Conservation (phyloP, 2,329 filamentous ascomycete genomes). For the Epichloe sibirici region DNA sequence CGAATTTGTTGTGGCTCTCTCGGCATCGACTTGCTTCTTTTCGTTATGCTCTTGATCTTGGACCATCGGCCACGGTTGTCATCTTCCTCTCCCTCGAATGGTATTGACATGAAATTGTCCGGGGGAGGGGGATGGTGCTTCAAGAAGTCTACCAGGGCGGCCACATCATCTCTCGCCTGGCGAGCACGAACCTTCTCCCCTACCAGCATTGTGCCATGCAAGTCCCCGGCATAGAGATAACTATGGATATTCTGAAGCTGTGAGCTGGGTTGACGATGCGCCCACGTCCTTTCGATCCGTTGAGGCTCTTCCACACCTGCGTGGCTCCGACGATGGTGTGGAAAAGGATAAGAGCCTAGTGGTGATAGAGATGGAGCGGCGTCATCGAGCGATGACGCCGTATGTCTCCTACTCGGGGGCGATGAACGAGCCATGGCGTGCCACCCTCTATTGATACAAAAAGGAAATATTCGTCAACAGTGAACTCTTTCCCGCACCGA, state of each 20-base stretch:
- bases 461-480: neutral
- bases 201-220: slow-evolving; percentile 2
- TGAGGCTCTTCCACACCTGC: neutral
- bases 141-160: slow-evolving; percentile 35
- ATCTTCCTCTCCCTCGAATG: slow-evolving; percentile 17
- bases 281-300: neutral
- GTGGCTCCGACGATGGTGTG: slow-evolving; percentile 4
- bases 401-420: neutral
- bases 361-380: slow-evolving; percentile 1
- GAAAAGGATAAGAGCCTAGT: slow-evolving; percentile 3
- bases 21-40: slow-evolving; percentile 23
- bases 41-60: slow-evolving; percentile 28
- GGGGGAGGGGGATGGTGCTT: slow-evolving; percentile 36
- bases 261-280: neutral
- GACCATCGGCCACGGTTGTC: slow-evolving; percentile 27
- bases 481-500: neutral
- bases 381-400: slow-evolving; percentile 1
- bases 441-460: neutral
- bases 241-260: neutral
- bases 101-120: slow-evolving; percentile 37
- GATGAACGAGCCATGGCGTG: slow-evolving; percentile 1
- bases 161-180: slow-evolving; percentile 16
- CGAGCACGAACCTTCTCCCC: slow-evolving; percentile 8
- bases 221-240: slow-evolving; percentile 2
- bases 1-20: slow-evolving; percentile 20